A percentile compares a stretch with the other conserved stretches of the same genome.
phyloP scores from a whole-genome alignment of 345 rosid species.

The Ailanthus altissimus region DNA sequence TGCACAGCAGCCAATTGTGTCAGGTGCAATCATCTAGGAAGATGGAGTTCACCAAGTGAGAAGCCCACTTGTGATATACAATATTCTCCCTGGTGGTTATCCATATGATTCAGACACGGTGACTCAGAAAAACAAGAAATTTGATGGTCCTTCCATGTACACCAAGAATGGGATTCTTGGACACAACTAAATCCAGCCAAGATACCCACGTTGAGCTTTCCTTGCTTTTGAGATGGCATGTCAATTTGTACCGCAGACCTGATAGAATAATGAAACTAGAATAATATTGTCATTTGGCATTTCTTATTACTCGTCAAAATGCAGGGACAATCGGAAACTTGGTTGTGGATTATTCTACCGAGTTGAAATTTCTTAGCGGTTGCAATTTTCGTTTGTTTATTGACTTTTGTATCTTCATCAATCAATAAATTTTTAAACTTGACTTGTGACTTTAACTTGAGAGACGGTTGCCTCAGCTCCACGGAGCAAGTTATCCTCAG shows the following conservation, averaged over 20 bases:
- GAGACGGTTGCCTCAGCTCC: not conserved
- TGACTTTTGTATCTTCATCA: not conserved
- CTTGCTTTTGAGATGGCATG: not conserved
- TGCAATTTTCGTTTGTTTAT: not conserved
- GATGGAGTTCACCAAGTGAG: slow-evolving; percentile 37
- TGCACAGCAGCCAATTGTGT: slow-evolving; percentile 31
- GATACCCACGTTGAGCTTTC: not conserved
- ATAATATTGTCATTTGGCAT: not conserved
- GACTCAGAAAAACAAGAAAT: not conserved
- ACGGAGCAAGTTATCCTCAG: not conserved
- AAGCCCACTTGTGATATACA: slow-evolving; percentile 38
- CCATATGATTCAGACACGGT: not conserved
- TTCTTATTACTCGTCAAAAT: not conserved
- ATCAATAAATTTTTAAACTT: too few species aligned
- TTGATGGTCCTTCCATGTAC: slow-evolving; percentile 23
- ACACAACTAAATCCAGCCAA: not conserved
- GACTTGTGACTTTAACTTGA: not conserved
- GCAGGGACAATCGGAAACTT: not conserved
- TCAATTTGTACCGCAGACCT: not conserved
- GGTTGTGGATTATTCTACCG: not conserved
- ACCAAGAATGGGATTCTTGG: slow-evolving; percentile 31
- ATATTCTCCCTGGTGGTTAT: slow-evolving; percentile 22
- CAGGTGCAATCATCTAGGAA: slow-evolving; percentile 38
- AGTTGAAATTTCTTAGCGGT: not conserved
- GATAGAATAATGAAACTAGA: slow-evolving; percentile 4